Evolutionary conservation across 495 filamentous ascomycete genomes (phyloP).

Genomic region (Penicillium longicatenatum): DNA sequence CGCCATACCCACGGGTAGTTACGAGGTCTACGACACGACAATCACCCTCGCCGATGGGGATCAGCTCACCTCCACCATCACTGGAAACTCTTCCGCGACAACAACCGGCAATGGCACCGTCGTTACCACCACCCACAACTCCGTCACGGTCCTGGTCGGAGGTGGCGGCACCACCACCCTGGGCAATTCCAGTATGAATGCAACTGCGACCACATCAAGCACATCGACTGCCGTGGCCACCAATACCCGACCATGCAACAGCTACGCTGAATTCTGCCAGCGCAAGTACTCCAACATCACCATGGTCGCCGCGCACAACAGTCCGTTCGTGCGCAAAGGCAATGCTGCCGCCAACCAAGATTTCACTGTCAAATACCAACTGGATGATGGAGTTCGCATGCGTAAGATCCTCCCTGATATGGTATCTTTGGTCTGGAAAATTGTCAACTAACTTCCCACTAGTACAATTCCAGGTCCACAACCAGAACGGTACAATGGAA

Average conservation of each 20-base stretch:
- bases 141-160: conserved; percentile 43
- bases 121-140: conserved; percentile 34
- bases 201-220: conserved; percentile 36
- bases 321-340: conserved; percentile 69
- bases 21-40: conserved; percentile 44
- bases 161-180: conserved; percentile 33
- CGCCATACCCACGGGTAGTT: conserved; percentile 37
- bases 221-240: conserved; percentile 50
- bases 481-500: conserved; percentile 58
- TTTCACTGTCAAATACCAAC: conserved; percentile 66
- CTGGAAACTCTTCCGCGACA: conserved; percentile 20
- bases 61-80: conserved; percentile 19
- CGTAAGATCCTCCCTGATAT: conserved; percentile 33
- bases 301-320: conserved; percentile 84
- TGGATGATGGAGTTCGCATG: conserved; percentile 88
- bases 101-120: conserved; percentile 36
- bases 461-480: conserved; percentile 86
- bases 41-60: conserved; percentile 32
- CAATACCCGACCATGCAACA: conserved; percentile 85
- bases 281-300: conserved; percentile 89
- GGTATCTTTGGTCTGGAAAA: background rate
- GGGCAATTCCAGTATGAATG: conserved; percentile 50
- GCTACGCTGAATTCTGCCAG: conserved; percentile 78
- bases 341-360: conserved; percentile 80
- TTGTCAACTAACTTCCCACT: conserved; percentile 4